Evolutionary conservation across 2,329 filamentous ascomycete genomes (phyloP).

Genomic region (Domatiomyces globalis): DNA sequence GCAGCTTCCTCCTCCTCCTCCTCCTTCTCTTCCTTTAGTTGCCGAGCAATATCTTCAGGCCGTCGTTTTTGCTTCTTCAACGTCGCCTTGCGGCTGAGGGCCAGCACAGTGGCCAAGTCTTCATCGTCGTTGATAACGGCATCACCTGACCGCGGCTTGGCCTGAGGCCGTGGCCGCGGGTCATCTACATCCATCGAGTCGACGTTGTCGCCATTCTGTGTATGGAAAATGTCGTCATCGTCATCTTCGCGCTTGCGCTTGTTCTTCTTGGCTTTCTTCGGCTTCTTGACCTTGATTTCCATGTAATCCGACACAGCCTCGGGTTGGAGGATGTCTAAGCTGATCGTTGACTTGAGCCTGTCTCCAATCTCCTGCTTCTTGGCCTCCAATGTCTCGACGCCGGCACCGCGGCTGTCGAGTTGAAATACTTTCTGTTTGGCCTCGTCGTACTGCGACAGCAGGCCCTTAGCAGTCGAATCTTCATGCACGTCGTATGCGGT

Average conservation of each 20-base stretch:
- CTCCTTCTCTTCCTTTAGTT: constrained; percentile 52
- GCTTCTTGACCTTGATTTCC: constrained; percentile 87
- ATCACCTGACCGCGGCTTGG: constrained; percentile 52
- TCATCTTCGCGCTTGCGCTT: constrained; percentile 56
- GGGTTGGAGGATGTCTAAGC: constrained; percentile 57
- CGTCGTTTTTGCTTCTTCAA: constrained; percentile 88
- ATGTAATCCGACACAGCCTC: constrained; percentile 72
- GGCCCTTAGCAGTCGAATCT: constrained; percentile 47
- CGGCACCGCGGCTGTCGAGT: constrained; percentile 62
- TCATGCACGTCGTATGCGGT: constrained; percentile 77
- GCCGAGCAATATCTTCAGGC: constrained; percentile 73
- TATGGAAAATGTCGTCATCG: constrained; percentile 39
- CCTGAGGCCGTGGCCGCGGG: constrained; percentile 25
- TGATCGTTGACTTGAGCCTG: constrained; percentile 56
- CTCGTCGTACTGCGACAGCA: constrained; percentile 88
- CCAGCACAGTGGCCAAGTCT: constrained; percentile 73
- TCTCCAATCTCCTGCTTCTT: constrained; percentile 41
- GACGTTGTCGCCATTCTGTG: constrained; percentile 24
- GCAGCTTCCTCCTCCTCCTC: constrained; percentile 33
- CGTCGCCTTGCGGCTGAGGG: constrained; percentile 65
- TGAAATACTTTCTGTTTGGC: constrained; percentile 84
- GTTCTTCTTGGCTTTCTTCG: constrained; percentile 74
- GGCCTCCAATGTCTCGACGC: constrained; percentile 47
- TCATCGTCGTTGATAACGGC: constrained; percentile 76
- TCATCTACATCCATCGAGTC: constrained; percentile 63